A percentile compares a stretch with the other conserved stretches of the same genome.
Conservation (phyloP, 1,284 basidiomycete genomes). For the Malassezia brasiliensis region DNA sequence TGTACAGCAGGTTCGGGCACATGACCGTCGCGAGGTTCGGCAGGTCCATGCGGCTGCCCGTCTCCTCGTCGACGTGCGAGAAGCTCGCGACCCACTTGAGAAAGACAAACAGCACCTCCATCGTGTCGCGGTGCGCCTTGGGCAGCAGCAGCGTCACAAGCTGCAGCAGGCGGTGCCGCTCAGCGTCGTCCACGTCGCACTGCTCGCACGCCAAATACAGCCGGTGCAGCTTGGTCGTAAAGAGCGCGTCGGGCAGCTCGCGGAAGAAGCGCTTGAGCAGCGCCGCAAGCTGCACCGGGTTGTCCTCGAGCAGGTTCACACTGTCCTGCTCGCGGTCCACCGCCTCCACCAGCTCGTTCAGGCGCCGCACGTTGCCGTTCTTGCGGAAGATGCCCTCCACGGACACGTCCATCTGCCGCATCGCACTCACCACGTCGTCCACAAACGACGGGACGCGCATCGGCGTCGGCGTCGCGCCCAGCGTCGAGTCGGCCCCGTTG, state of each 20-base stretch:
- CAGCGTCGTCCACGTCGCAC: conserved; percentile 60
- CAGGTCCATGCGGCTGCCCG: conserved; percentile 96
- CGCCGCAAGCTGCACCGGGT: conserved; percentile 92
- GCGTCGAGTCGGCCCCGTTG: conserved; percentile 83
- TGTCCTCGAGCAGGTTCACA: conserved; percentile 89
- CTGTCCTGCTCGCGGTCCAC: conserved; percentile 73
- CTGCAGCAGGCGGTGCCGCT: conserved; percentile 74
- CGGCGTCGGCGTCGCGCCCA: conserved; percentile 75
- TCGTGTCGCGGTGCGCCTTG: conserved; percentile 85
- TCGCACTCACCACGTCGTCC: conserved; percentile 92
- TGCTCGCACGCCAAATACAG: conserved; percentile 80
- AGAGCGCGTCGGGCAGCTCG: conserved; percentile 86
- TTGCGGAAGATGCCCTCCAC: conserved; percentile 97
- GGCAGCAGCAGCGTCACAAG: conserved; percentile 78
- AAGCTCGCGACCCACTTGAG: conserved; percentile 99
- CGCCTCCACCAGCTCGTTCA: conserved; percentile 80
- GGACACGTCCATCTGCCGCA: conserved; percentile 99
- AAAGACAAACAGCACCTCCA: conserved; percentile 96
- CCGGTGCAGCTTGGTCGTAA: conserved; percentile 87
- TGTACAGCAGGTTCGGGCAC: conserved; percentile 83
- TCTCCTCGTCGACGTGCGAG: conserved; percentile 94
- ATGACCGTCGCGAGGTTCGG: conserved; percentile 95
- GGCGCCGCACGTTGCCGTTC: conserved; percentile 88
- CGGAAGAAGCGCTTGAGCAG: conserved; percentile 93
- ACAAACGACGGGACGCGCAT: conserved; percentile 90